Conservation (phyloP, 2,329 filamentous ascomycete genomes). For the Pyrenophora tritici-repentis region DNA sequence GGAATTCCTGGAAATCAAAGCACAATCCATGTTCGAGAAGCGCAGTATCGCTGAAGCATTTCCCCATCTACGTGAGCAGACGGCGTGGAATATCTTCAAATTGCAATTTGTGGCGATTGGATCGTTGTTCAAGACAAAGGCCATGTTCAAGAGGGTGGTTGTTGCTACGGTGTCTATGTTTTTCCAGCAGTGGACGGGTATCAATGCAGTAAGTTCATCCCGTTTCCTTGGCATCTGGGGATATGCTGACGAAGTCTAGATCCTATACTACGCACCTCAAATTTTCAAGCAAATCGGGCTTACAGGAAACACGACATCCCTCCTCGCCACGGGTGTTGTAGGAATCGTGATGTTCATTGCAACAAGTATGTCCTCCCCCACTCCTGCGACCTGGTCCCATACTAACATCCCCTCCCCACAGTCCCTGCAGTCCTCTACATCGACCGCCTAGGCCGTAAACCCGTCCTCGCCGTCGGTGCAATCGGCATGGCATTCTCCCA, state of each 20-base stretch:
- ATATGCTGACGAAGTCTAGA: slow-evolving; percentile 23
- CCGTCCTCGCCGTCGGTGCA: slow-evolving; percentile 66
- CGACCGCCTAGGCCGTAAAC: slow-evolving; percentile 67
- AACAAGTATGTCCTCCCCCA: slow-evolving; percentile 22
- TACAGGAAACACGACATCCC: slow-evolving; percentile 54
- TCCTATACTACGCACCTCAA: slow-evolving; percentile 54
- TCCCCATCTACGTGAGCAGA: slow-evolving; percentile 65
- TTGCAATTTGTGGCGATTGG: slow-evolving; percentile 69
- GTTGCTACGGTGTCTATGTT: slow-evolving; percentile 61
- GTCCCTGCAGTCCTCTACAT: slow-evolving; percentile 69
- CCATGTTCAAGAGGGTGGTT: slow-evolving; percentile 70
- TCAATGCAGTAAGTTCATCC: slow-evolving; percentile 47
- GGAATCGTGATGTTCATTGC: slow-evolving; percentile 71
- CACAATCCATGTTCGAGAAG: slow-evolving; percentile 78
- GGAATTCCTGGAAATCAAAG: slow-evolving; percentile 84
- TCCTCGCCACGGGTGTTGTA: slow-evolving; percentile 73
- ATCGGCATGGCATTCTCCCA: slow-evolving; percentile 73
- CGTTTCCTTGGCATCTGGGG: too few relatives aligned
- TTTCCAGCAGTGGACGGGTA: slow-evolving; percentile 59
- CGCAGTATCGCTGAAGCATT: slow-evolving; percentile 67
- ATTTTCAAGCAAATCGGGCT: slow-evolving; percentile 58
- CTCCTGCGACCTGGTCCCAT: not conserved
- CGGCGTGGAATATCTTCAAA: slow-evolving; percentile 60
- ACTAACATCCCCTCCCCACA: not conserved
- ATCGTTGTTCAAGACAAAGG: slow-evolving; percentile 66